Evolutionary conservation across 768 basidiomycete species (phyloP).

Genomic region (Termitomyces sp.): DNA sequence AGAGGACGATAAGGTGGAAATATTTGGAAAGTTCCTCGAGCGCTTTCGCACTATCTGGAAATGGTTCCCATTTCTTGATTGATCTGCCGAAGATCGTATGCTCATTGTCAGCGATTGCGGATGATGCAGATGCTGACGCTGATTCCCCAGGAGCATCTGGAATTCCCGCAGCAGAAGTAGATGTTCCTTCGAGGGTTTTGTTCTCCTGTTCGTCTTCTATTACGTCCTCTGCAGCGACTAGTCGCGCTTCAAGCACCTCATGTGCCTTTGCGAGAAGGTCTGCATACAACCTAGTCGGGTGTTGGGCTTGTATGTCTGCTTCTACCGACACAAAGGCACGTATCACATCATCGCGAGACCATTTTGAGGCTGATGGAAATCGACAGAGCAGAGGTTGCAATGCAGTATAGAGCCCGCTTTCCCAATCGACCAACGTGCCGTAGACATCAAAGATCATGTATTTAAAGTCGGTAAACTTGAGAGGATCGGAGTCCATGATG

Average conservation of each 20-base stretch:
- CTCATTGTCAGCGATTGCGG: slow-evolving; percentile 14
- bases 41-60: slow-evolving; percentile 60
- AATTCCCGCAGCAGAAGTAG: slow-evolving; percentile 4
- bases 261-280: slow-evolving; percentile 51
- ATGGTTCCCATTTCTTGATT: slow-evolving; percentile 56
- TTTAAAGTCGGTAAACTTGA: slow-evolving; percentile 39
- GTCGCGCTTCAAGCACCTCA: slow-evolving; percentile 28
- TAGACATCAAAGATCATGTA: slow-evolving; percentile 73
- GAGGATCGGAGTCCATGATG: neutral
- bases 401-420: slow-evolving; percentile 53
- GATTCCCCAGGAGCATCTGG: slow-evolving; percentile 3
- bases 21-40: slow-evolving; percentile 52
- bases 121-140: slow-evolving; percentile 12
- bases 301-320: slow-evolving; percentile 47
- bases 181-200: slow-evolving; percentile 15
- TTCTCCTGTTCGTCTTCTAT: neutral
- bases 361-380: slow-evolving; percentile 31
- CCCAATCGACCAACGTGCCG: slow-evolving; percentile 78
- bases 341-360: slow-evolving; percentile 49
- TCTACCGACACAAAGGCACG: slow-evolving; percentile 48
- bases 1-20: slow-evolving; percentile 68
- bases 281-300: slow-evolving; percentile 54
- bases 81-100: slow-evolving; percentile 54
- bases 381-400: slow-evolving; percentile 46
- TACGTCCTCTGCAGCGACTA: slow-evolving; percentile 24